A percentile compares a stretch with the other conserved stretches of the same genome.
phyloP scores from a whole-genome alignment of 495 filamentous ascomycete species.

The Aspergillus kassunensis region DNA sequence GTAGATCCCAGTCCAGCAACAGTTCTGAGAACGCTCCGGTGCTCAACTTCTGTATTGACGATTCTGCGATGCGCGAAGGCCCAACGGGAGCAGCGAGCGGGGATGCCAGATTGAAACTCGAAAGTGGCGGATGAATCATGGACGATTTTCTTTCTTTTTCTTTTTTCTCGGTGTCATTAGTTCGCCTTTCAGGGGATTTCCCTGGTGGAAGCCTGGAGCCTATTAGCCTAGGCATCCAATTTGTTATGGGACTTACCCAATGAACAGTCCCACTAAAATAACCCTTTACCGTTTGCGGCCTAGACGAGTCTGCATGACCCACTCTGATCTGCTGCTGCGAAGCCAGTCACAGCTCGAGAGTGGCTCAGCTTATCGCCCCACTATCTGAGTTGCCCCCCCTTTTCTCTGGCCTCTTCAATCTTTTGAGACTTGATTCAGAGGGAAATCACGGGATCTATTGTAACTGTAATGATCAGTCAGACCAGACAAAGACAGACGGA shows the following conservation, averaged over 20 bases:
- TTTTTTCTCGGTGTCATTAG: neutral
- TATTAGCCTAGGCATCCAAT: constrained; percentile 20
- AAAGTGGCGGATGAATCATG: constrained; percentile 20
- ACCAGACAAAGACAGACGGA: too few species aligned
- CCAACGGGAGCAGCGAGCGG: constrained; percentile 17
- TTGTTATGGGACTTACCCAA: constrained; percentile 12
- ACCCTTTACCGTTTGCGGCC: constrained; percentile 15
- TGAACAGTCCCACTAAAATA: neutral
- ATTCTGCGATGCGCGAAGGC: constrained; percentile 21
- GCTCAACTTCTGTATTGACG: neutral
- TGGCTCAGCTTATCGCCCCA: constrained; percentile 25
- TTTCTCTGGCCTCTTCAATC: neutral
- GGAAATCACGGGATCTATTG: too few species aligned
- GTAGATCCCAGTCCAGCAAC: constrained; percentile 5
- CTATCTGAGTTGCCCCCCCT: neutral
- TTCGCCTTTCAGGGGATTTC: constrained; percentile 7
- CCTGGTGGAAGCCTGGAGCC: constrained; percentile 14
- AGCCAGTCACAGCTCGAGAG: constrained; percentile 12
- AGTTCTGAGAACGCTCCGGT: constrained; percentile 4
- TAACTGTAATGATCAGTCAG: too few species aligned
- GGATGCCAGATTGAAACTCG: constrained; percentile 9
- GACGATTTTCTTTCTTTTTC: constrained; percentile 13
- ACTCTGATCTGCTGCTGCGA: constrained; percentile 8
- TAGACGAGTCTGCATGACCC: constrained; percentile 16
- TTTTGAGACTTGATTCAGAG: too few species aligned